Conservation (phyloP, 768 basidiomycete genomes). For the Tephrocybe sp. region DNA sequence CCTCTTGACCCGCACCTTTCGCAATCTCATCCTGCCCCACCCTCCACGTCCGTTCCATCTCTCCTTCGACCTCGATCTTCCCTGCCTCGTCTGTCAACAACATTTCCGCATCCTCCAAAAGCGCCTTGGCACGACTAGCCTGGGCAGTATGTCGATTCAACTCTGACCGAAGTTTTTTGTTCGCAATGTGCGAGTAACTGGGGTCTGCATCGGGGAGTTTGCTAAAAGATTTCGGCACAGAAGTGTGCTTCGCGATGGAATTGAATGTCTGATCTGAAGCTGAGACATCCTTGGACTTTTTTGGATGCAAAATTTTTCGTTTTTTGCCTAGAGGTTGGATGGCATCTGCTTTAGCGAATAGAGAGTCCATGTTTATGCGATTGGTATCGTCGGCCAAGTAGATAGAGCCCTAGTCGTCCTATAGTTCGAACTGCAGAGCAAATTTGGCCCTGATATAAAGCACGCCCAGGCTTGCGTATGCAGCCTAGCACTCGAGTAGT, state of each 20-base stretch:
- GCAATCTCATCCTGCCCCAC: conserved; percentile 80
- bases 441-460: no score
- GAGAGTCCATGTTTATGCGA: conserved; percentile 55
- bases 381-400: no score
- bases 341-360: conserved; percentile 70
- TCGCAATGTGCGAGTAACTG: conserved; percentile 62
- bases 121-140: conserved; percentile 57
- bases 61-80: conserved; percentile 70
- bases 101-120: conserved; percentile 71
- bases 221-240: conserved; percentile 67
- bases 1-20: conserved; percentile 67
- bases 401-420: no score
- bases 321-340: conserved; percentile 49
- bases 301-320: conserved; percentile 31
- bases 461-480: no score
- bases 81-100: conserved; percentile 73
- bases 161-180: conserved; percentile 75
- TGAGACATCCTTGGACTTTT: conserved; percentile 26
- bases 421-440: no score
- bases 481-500: no score
- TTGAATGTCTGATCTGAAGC: conserved; percentile 51
- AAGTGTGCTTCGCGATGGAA: conserved; percentile 58
- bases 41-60: conserved; percentile 89
- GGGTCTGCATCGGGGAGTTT: conserved; percentile 46
- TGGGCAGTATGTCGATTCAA: conserved; percentile 63